Evolutionary conservation across 129 eudicot genomes (phyloP).

Genomic region (Lonicera japonica): DNA sequence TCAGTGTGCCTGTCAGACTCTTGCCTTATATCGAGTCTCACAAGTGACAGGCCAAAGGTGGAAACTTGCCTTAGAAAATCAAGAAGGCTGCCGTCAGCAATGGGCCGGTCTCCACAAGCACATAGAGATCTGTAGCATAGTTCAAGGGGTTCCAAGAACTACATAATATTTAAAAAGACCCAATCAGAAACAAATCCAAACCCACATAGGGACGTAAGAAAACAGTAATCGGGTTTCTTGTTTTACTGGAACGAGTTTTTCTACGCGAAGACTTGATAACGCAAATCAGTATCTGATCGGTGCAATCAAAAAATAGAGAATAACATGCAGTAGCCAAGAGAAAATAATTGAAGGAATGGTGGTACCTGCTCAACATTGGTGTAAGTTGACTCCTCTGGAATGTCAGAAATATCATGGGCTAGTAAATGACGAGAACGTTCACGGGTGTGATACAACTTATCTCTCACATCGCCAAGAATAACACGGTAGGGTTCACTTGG

Average conservation of each 20-base stretch:
- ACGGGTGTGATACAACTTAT: constrained; percentile 81
- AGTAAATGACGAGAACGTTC: constrained; percentile 89
- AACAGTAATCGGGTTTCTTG: not conserved
- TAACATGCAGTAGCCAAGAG: no score
- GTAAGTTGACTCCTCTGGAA: constrained; percentile 82
- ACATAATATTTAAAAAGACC: constrained; percentile 2
- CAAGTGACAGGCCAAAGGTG: constrained; percentile 91
- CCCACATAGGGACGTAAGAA: constrained; percentile 10
- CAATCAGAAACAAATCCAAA: constrained; percentile 9
- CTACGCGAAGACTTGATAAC: no score
- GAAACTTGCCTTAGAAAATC: constrained; percentile 94
- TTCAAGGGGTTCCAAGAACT: constrained; percentile 98
- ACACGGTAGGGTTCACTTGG: constrained; percentile 95
- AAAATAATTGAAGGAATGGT: no score
- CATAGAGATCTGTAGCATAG: constrained; percentile 90
- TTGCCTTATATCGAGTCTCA: constrained; percentile 91
- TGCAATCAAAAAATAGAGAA: no score
- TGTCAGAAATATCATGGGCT: constrained; percentile 72
- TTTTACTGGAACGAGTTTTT: no score
- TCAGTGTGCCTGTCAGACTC: constrained; percentile 97
- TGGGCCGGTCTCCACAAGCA: constrained; percentile 85
- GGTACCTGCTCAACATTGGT: constrained; percentile 81
- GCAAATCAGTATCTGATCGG: no score
- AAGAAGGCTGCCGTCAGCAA: constrained; percentile 97
- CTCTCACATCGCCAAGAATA: constrained; percentile 93